Conservation (phyloP, 306 rosid species). For the Sicyos edulis region DNA sequence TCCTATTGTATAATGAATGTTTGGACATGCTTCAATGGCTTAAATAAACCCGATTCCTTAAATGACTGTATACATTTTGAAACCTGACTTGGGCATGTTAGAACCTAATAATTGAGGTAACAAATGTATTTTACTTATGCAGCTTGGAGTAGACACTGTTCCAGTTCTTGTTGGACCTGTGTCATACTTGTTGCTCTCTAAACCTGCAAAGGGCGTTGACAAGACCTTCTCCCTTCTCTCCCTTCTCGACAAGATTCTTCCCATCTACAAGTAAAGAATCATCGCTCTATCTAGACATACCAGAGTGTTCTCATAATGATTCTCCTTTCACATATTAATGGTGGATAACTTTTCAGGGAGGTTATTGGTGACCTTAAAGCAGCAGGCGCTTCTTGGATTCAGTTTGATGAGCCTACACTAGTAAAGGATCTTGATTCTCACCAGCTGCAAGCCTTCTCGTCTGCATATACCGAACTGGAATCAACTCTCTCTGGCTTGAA, state of each 20-base stretch:
- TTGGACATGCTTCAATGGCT: neutral
- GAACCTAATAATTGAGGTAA: too few relatives aligned
- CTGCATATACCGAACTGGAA: conserved; percentile 56
- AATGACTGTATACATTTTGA: neutral
- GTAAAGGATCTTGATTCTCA: conserved; percentile 63
- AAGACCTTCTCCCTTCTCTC: conserved; percentile 55
- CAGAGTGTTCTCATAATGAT: neutral
- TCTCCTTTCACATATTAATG: conserved; percentile 4
- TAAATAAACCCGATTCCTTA: neutral
- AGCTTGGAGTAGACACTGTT: conserved; percentile 69
- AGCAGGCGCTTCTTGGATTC: conserved; percentile 79
- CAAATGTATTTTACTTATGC: neutral
- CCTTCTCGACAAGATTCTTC: conserved; percentile 57
- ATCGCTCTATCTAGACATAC: neutral
- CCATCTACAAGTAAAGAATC: conserved; percentile 53
- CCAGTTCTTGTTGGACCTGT: conserved; percentile 84
- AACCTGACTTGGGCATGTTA: neutral
- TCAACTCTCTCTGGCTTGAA: conserved; percentile 60
- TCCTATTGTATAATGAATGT: neutral
- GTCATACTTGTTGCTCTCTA: conserved; percentile 72
- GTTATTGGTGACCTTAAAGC: conserved; percentile 69
- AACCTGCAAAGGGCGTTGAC: conserved; percentile 71
- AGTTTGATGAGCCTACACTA: conserved; percentile 80
- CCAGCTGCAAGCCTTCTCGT: conserved; percentile 56
- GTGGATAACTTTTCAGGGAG: conserved; percentile 41